These are phyloP conservation scores for Acer negundo DNA, from an alignment of 345 rosid species.

Conservation along the genomic window DNA sequence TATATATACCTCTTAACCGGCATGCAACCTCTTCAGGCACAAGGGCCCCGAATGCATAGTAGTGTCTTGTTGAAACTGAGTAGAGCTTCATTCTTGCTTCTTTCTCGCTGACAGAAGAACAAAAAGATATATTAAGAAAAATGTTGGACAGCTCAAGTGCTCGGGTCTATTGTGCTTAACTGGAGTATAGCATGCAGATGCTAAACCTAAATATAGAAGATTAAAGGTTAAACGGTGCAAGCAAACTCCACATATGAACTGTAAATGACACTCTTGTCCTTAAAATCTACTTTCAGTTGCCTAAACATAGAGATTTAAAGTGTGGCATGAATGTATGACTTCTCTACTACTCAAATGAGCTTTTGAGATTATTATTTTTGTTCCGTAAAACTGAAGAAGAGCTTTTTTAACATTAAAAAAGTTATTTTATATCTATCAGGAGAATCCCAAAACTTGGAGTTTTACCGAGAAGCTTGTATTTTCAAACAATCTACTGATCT, in stretches of 20 bases:
- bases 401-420: too few relatives aligned
- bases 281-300: not conserved
- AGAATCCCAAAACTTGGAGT: too few relatives aligned
- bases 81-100: constrained; percentile 90
- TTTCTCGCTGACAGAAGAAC: constrained; percentile 56
- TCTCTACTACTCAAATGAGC: too few relatives aligned
- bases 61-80: constrained; percentile 77
- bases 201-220: not conserved
- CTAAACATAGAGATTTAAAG: not conserved
- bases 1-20: constrained; percentile 62
- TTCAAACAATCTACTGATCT: too few relatives aligned
- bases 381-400: too few relatives aligned
- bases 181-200: not conserved
- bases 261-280: not conserved
- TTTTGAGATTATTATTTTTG: too few relatives aligned
- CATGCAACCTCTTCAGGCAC: constrained; percentile 66
- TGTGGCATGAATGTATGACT: too few relatives aligned
- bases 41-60: constrained; percentile 90
- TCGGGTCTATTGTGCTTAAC: not conserved
- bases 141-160: not conserved
- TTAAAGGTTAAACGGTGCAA: not conserved
- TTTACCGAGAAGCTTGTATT: too few relatives aligned
- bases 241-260: not conserved
- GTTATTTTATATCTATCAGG: too few relatives aligned
- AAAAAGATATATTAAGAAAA: not conserved